Percentiles rank a stretch among this genome's conserved stretches.
phyloP scores from a whole-genome alignment of 345 rosid genomes.

The Populus alba region DNA sequence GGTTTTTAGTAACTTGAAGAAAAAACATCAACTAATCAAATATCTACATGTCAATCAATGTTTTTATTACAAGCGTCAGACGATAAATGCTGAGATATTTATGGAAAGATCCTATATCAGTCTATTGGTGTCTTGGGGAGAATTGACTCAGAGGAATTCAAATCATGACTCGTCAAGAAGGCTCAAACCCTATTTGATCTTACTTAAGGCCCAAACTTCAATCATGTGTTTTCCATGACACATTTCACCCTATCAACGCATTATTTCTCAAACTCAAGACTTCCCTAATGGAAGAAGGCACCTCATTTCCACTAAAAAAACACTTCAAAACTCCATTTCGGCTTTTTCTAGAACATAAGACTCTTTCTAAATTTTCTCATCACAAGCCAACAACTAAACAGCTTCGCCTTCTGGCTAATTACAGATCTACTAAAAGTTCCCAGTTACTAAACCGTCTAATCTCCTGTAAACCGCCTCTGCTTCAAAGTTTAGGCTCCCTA shows the following conservation, averaged over 20 bases:
- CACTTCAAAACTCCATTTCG: background rate
- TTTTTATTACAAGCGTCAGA: background rate
- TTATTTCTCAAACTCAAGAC: background rate
- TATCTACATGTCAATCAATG: background rate
- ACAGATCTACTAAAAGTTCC: background rate
- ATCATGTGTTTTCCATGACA: background rate
- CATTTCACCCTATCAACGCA: background rate
- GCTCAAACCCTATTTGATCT: background rate
- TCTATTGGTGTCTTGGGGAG: background rate
- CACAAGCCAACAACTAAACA: background rate
- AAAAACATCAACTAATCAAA: background rate
- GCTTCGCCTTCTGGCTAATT: background rate
- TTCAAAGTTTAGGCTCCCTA: background rate
- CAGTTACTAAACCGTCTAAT: background rate
- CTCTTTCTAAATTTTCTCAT: background rate
- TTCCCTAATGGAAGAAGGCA: background rate
- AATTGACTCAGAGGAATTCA: background rate
- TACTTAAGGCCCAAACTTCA: background rate
- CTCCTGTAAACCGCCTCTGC: background rate
- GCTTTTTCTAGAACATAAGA: background rate
- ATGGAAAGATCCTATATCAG: background rate
- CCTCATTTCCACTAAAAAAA: background rate
- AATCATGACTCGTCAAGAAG: background rate
- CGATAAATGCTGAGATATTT: background rate
- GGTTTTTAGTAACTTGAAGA: background rate